phyloP scores from a whole-genome alignment of 2,329 filamentous ascomycete species.

The Trichophyton mentagrophytes region DNA sequence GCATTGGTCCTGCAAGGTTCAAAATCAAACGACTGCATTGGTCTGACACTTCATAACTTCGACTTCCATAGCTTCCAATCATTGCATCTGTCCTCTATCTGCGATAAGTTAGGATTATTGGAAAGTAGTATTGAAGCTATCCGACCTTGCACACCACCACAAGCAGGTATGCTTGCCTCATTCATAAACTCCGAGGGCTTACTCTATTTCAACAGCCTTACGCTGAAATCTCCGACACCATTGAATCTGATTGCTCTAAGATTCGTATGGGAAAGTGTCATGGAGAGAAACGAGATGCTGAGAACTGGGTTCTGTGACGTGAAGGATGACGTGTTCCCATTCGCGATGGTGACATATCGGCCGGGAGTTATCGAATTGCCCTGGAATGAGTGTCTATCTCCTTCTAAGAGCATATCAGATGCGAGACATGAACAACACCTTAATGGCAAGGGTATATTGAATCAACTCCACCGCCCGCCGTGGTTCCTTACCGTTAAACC shows the following conservation, averaged over 20 bases:
- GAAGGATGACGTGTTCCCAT: slow-evolving; percentile 48
- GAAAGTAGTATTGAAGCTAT: slow-evolving; percentile 41
- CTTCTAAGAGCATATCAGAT: not conserved
- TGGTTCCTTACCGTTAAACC: slow-evolving; percentile 50
- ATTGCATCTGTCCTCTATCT: slow-evolving; percentile 26
- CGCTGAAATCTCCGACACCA: slow-evolving; percentile 35
- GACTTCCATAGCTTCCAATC: slow-evolving; percentile 42
- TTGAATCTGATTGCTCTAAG: slow-evolving; percentile 34
- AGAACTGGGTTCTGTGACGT: slow-evolving; percentile 59
- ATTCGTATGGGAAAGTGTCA: slow-evolving; percentile 47
- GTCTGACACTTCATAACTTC: slow-evolving; percentile 18
- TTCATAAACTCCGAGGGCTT: slow-evolving; percentile 54
- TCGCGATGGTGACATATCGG: slow-evolving; percentile 59
- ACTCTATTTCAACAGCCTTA: slow-evolving; percentile 64
- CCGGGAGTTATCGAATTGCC: slow-evolving; percentile 25
- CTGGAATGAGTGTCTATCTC: slow-evolving; percentile 19
- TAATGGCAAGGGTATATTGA: not conserved
- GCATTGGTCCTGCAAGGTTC: slow-evolving; percentile 31
- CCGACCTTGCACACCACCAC: slow-evolving; percentile 66
- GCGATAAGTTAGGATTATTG: slow-evolving; percentile 21
- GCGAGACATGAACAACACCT: not conserved
- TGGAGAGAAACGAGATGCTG: slow-evolving; percentile 54
- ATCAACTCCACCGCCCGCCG: slow-evolving; percentile 40
- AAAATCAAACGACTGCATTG: slow-evolving; percentile 15
- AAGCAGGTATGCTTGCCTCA: slow-evolving; percentile 66